phyloP scores from a whole-genome alignment of 169 alveolate species.

The Eimeria acervulina region DNA sequence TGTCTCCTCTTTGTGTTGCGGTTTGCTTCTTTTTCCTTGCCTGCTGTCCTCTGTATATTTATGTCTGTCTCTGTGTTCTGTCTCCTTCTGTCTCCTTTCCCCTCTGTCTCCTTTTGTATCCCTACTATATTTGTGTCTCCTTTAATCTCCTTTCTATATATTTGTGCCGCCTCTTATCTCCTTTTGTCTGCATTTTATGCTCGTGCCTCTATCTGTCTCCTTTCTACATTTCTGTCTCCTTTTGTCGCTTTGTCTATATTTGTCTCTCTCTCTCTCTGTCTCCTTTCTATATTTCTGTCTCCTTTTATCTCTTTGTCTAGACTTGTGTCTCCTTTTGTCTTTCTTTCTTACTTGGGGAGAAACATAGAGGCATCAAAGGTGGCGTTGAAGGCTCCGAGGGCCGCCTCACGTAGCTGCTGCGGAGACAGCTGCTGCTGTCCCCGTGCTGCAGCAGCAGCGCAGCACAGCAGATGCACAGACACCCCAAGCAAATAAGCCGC shows the following conservation, averaged over 20 bases:
- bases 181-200: too few relatives aligned
- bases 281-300: background rate
- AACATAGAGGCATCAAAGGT: slow-evolving; percentile 67
- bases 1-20: too few relatives aligned
- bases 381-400: slow-evolving; percentile 49
- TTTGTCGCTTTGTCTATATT: too few relatives aligned
- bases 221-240: too few relatives aligned
- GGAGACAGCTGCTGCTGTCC: slow-evolving; percentile 24
- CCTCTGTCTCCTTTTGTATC: too few relatives aligned
- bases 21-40: too few relatives aligned
- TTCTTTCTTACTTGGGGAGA: background rate
- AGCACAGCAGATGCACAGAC: slow-evolving; percentile 1
- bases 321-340: background rate
- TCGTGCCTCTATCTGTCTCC: too few relatives aligned
- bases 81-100: background rate
- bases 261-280: background rate
- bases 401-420: slow-evolving; percentile 66
- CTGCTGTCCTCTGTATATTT: too few relatives aligned
- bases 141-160: too few relatives aligned
- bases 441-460: slow-evolving; percentile 44
- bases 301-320: too few relatives aligned
- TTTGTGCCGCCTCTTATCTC: background rate
- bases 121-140: too few relatives aligned
- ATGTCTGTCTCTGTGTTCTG: background rate
- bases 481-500: background rate